phyloP scores from a whole-genome alignment of 495 filamentous ascomycete genomes.

The Astrothelium subdiscretum region DNA sequence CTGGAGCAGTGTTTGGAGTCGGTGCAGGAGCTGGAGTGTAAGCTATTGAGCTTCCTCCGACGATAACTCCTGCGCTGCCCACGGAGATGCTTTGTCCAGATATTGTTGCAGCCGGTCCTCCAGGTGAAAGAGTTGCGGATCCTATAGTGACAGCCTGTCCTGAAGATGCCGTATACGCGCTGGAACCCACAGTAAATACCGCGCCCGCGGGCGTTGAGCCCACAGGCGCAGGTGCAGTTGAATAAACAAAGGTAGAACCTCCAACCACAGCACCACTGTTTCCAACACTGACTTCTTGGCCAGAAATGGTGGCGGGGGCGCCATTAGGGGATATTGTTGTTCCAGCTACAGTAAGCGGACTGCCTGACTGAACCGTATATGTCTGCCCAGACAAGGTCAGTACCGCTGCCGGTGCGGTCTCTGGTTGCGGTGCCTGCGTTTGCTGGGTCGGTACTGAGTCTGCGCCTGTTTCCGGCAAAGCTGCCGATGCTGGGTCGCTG shows the following conservation, averaged over 20 bases:
- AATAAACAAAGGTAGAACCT: too few relatives aligned
- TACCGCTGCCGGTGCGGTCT: too few relatives aligned
- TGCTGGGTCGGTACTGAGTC: too few relatives aligned
- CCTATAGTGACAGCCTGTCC: not conserved
- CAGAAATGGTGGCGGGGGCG: too few relatives aligned
- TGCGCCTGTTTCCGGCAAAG: not conserved
- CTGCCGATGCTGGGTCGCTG: not conserved
- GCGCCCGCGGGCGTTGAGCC: not conserved
- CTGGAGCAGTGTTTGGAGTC: not conserved
- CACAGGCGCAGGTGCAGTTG: not conserved
- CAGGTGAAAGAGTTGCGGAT: not conserved
- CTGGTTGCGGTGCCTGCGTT: too few relatives aligned
- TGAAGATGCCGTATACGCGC: not conserved
- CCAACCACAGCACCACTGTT: too few relatives aligned
- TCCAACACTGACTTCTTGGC: too few relatives aligned
- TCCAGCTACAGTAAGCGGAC: too few relatives aligned
- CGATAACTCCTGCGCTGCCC: not conserved
- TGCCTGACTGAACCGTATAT: too few relatives aligned
- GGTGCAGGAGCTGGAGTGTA: not conserved
- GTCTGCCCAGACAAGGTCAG: too few relatives aligned
- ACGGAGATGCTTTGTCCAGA: not conserved
- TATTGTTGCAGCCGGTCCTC: not conserved
- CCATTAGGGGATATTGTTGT: too few relatives aligned
- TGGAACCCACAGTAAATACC: not conserved
- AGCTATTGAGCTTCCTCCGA: not conserved